phyloP scores from a whole-genome alignment of 345 rosid genomes.

The Leavenworthia alabamica region DNA sequence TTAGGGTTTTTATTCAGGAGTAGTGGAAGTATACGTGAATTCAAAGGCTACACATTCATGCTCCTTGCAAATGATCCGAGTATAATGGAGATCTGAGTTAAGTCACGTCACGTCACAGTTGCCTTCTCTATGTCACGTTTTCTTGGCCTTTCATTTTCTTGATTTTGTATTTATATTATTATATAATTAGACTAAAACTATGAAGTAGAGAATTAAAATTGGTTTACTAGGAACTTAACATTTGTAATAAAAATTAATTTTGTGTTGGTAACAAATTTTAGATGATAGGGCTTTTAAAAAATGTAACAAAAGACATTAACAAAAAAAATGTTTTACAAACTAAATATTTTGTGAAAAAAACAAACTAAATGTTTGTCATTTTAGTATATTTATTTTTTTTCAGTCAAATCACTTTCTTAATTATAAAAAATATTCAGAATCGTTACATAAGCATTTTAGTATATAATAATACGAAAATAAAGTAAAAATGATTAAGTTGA shows the following conservation, averaged over 20 bases:
- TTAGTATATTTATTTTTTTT: too few relatives aligned
- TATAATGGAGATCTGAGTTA: not conserved
- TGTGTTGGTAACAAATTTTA: not conserved
- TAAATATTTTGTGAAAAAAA: too few relatives aligned
- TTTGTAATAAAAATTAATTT: not conserved
- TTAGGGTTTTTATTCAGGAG: constrained; percentile 10
- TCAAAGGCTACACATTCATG: constrained; percentile 14
- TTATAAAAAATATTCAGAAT: too few relatives aligned
- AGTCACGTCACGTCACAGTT: constrained; percentile 3
- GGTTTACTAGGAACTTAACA: not conserved
- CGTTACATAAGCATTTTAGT: too few relatives aligned
- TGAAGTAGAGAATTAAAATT: not conserved
- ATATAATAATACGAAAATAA: too few relatives aligned
- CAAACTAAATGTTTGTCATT: not conserved
- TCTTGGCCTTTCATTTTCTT: not conserved
- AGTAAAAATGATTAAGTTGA: too few relatives aligned
- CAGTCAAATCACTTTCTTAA: too few relatives aligned
- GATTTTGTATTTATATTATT: not conserved
- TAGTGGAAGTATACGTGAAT: constrained; percentile 15
- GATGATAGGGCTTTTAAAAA: not conserved
- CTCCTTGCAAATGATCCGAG: constrained; percentile 18
- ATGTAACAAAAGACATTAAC: not conserved
- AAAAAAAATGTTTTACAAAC: not conserved
- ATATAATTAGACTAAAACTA: not conserved
- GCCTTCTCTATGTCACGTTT: not conserved